Conservation (phyloP, 2,329 filamentous ascomycete species). For the Colletotrichum sp. region DNA sequence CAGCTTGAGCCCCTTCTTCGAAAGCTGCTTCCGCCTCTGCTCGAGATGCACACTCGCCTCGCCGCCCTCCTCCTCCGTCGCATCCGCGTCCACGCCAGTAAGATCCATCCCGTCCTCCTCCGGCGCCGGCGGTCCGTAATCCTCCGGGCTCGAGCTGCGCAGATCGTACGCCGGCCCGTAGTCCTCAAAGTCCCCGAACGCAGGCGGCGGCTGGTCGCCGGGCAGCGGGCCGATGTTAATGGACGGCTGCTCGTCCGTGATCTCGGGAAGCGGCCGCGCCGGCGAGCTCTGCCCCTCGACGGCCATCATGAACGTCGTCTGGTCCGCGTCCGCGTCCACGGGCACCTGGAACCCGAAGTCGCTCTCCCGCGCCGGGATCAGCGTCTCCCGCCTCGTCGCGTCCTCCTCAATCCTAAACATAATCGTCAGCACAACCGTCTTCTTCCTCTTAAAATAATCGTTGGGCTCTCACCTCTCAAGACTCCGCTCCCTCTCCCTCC, state of each 20-base stretch:
- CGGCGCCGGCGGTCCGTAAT: slow-evolving; percentile 48
- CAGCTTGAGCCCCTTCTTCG: slow-evolving; percentile 56
- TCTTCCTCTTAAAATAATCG: accelerated
- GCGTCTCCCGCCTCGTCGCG: slow-evolving; percentile 40
- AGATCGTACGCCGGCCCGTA: neutral
- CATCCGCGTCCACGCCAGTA: slow-evolving; percentile 18
- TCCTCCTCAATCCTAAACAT: slow-evolving; percentile 39
- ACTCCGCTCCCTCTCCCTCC: slow-evolving; percentile 43
- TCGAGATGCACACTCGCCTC: slow-evolving; percentile 11
- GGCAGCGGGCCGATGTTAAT: neutral
- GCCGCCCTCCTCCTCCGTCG: slow-evolving; percentile 20
- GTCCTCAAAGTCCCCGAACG: neutral
- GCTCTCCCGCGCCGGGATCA: slow-evolving; percentile 47
- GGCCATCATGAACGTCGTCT: slow-evolving; percentile 56
- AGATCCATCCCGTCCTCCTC: neutral
- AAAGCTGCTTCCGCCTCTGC: slow-evolving; percentile 33
- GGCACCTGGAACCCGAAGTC: slow-evolving; percentile 58
- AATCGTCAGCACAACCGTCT: slow-evolving; percentile 25
- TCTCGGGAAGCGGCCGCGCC: slow-evolving; percentile 13
- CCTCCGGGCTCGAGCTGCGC: slow-evolving; percentile 31
- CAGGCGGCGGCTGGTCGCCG: slow-evolving; percentile 24
- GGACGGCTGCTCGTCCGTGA: slow-evolving; percentile 23
- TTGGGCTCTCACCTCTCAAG: slow-evolving; percentile 44
- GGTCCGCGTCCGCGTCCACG: slow-evolving; percentile 50
- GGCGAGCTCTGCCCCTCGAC: slow-evolving; percentile 30